Conservation (phyloP, 148 eudicot species). For the Nepenthes mirabilis region DNA sequence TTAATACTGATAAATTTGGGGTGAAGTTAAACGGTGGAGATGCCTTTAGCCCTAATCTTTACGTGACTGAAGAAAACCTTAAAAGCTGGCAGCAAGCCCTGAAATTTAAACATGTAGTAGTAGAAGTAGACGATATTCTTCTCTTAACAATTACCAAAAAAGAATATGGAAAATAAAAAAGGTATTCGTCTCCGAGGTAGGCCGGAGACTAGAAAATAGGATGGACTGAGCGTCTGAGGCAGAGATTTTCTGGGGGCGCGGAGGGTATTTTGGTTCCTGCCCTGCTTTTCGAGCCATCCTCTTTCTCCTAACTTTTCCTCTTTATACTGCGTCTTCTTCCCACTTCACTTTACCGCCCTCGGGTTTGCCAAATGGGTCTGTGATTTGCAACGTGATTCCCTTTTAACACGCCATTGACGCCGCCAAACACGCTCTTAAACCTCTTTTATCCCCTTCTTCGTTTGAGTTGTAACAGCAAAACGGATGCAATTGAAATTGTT, state of each 20-base stretch:
- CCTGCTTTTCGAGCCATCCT: slow-evolving; percentile 9
- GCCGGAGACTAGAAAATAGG: no score
- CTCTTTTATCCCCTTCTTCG: slow-evolving; percentile 4
- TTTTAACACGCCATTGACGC: slow-evolving; percentile 12
- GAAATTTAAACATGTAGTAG: background rate
- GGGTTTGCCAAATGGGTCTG: background rate
- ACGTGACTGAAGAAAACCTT: slow-evolving; percentile 10
- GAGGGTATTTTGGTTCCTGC: slow-evolving; percentile 13
- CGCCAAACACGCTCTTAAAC: background rate
- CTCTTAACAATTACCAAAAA: background rate
- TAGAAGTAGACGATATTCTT: background rate
- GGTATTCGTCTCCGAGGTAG: no score
- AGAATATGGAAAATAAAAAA: no score
- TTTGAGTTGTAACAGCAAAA: background rate
- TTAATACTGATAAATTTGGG: background rate
- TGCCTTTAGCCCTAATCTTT: slow-evolving; percentile 15
- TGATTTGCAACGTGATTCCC: background rate
- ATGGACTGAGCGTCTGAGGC: background rate
- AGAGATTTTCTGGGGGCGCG: slow-evolving; percentile 12
- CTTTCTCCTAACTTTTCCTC: background rate
- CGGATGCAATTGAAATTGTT: background rate
- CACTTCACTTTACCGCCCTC: slow-evolving; percentile 2
- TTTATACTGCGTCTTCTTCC: background rate
- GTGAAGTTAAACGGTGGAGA: slow-evolving; percentile 13
- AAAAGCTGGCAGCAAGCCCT: background rate